Conservation (phyloP, 2,329 filamentous ascomycete species). For the Pseudonectria foliicola region DNA sequence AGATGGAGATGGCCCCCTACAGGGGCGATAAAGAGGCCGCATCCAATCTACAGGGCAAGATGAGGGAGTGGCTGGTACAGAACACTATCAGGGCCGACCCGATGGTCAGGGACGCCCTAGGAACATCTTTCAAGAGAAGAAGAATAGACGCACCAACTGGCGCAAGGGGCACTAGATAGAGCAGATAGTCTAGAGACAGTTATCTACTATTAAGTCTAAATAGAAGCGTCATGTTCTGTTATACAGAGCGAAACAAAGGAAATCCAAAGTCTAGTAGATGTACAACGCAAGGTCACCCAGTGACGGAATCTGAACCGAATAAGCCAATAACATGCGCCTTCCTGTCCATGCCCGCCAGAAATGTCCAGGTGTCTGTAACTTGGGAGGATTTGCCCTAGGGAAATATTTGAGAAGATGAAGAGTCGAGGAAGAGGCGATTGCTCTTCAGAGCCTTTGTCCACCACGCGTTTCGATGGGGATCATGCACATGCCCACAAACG, state of each 20-base stretch:
- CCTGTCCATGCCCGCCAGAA: neutral
- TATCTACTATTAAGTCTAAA: conserved; percentile 10
- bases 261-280: neutral
- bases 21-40: conserved; percentile 61
- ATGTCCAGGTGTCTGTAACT: too few species aligned
- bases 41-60: conserved; percentile 52
- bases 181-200: conserved; percentile 2
- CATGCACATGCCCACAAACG: conserved; percentile 52
- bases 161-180: conserved; percentile 42
- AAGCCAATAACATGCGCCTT: too few species aligned
- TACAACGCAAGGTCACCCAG: too few species aligned
- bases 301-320: too few species aligned
- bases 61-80: conserved; percentile 83
- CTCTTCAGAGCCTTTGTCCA: conserved; percentile 44
- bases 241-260: conserved; percentile 4
- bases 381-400: neutral
- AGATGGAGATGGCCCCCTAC: conserved; percentile 76
- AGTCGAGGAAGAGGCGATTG: neutral
- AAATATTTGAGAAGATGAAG: neutral
- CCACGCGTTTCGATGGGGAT: conserved; percentile 59
- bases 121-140: conserved; percentile 55
- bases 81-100: conserved; percentile 75
- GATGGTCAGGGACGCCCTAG: conserved; percentile 75
- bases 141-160: conserved; percentile 56
- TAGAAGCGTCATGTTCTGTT: conserved; percentile 8